Evolutionary conservation across 106 monocot species (phyloP), one percentile per base, ranked within the genome.

Genomic region (Xerophyta viscosa): DNA sequence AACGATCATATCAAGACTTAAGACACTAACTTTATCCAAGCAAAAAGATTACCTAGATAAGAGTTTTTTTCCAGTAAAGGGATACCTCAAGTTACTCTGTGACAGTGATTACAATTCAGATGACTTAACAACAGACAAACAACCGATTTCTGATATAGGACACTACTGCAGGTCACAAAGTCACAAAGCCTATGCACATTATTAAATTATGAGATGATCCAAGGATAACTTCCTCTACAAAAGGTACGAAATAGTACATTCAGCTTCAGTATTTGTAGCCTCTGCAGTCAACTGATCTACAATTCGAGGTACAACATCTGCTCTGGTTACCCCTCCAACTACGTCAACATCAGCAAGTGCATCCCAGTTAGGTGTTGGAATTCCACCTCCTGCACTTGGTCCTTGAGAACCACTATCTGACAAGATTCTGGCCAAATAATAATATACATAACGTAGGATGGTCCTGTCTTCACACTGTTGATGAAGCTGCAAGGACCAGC

Each of bases 361-460:
- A 82, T 96, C 96, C 96, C 96, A 96, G 64, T 96, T 96, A 46
- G 96, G 96, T 52, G 96, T 96, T 3, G 96, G 96, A 30, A 96
- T 96, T 53, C 96, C 96, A 63, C 94, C 94, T 56, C 76, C 75
- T 57, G 84, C 62, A 68, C 88, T 85, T 62, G 84, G 58, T 37
- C 94, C 81, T 61, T 96, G 81, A 31, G 73, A 43, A 58, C 85
- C 89, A 82, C 49, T 82, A 62, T 96, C 96, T 63, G 96, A 81
- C 60, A 96, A 67, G 41, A 96, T 96, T 69, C 96, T 85, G 21
- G 96, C 89, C 85, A 96, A 74, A 50, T 96, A 96, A 70, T 96
- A 96, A 70, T 96, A 96, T 41, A 96, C 85, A 82, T 96, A 96
- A n/a, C 96, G 88, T 53, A 96, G 61, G 52, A 96, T 81, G 68